These are phyloP conservation scores for Flaveria ramosissima DNA, from an alignment of 129 eudicot species.

Conservation along the genomic window DNA sequence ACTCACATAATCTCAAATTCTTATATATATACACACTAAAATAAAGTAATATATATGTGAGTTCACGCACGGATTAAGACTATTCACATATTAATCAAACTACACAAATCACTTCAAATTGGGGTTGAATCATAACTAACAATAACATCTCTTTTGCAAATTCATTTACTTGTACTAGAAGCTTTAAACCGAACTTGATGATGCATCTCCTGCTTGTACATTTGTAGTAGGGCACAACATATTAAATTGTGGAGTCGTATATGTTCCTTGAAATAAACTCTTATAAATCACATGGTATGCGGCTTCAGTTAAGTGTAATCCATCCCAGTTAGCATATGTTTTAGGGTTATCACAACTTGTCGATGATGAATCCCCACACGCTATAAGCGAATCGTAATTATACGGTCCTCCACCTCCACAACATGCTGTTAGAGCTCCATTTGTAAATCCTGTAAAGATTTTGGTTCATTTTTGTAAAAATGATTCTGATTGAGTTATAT, in stretches of 20 bases:
- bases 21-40: too few relatives aligned
- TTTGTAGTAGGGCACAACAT: constrained; percentile 12
- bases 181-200: constrained; percentile 28
- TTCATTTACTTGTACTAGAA: constrained; percentile 24
- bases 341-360: constrained; percentile 45
- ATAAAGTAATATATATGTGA: too few relatives aligned
- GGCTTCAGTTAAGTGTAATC: constrained; percentile 62
- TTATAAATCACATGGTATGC: constrained; percentile 43
- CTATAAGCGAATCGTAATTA: constrained; percentile 32
- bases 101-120: too few relatives aligned
- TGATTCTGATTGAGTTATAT: too few relatives aligned
- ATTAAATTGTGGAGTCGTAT: constrained; percentile 37
- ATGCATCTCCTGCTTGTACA: constrained; percentile 26
- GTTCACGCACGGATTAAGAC: too few relatives aligned
- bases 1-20: too few relatives aligned
- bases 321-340: constrained; percentile 62
- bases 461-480: not conserved
- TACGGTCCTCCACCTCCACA: constrained; percentile 72
- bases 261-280: constrained; percentile 46
- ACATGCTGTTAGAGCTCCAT: constrained; percentile 54
- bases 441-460: constrained; percentile 41
- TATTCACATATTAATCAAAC: too few relatives aligned
- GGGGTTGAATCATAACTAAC: too few relatives aligned
- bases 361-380: constrained; percentile 41
- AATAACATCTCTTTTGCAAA: too few relatives aligned